Evolutionary conservation across 2,329 filamentous ascomycete genomes (phyloP), one percentile per base, ranked within the genome.

Genomic region (Aspergillus novoparasiticus): DNA sequence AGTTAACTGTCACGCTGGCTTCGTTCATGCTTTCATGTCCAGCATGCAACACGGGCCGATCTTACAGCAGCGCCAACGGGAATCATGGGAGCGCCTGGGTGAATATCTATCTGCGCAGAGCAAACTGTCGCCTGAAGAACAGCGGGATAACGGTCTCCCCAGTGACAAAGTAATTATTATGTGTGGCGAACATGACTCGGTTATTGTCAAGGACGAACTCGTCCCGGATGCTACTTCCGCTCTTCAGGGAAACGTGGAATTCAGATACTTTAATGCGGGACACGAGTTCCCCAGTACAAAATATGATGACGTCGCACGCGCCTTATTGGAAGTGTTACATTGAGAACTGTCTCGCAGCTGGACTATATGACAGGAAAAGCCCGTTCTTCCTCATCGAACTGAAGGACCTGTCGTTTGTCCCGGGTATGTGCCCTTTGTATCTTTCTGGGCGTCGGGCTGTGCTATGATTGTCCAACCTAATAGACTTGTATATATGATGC

Each of bases 11-110:
- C 90, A 94, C 73, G 71, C 75, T 1, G 92, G 90, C 0, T 94
- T 92, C 71, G 80, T 92, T 6, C 80, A 82, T 2, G 86, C 90
- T 0, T 93, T 93, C 71, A 84, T 93, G 70, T 90, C 87, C 62
- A 88, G 86, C 34, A 89, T 94, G 68, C 84, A 88, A 23, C 79
- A 90, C 70, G 89, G 88, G 2, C 92, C 91, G 0, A 87, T 94
- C 26, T 86, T 89, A 65, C 83, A 84, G 14, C 85, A 90, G 66
- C 71, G 73, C 2, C 73, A 79, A 61, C 83, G 87, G 60, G 80
- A 82, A 43, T 81, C 86, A 48, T 94, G 90, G 91, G 73, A 73
- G 28, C 76, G 81, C 1, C 80, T 93, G 36, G 83, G 85, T 0
- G 72, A 76, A 16, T 74, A 83, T 41, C 78, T 90, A 21, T 75